Base-by-base conservation (phyloP, 1,284 basidiomycete species). In the Trametes hirsuta region DNA sequence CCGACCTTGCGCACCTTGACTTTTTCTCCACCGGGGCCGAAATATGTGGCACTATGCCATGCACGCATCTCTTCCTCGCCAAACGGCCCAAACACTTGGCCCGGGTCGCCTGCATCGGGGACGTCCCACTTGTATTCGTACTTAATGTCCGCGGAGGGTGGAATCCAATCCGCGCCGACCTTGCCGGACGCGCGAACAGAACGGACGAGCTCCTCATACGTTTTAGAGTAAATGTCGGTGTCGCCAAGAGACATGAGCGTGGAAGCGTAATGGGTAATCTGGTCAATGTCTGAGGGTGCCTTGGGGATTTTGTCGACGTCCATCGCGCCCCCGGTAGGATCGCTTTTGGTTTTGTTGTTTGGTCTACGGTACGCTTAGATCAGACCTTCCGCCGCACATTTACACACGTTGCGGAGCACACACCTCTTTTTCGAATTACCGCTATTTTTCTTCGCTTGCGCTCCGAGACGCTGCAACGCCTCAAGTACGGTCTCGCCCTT, bases 401-500 rank as follows among this genome's bases (percentile, higher is more conserved):
- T 12, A 25, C 40, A 35, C 44, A 39, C 14, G 39, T 25, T 41
- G 4, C 14, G 34, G 15, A 21, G 14, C 9, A 45, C 66, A n/a
- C 24, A 66, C 68, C 81, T 59, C 69, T 77, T 79, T 53, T 77
- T 77, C 24, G 69, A 71, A 37, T 15, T 36, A 8, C 78, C 74
- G 47, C 66, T 61, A 35, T 74, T 77, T 75, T 85, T 88, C 76
- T 91, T 94, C 24, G 85, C 82, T 64, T 83, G 83, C 3, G 78
- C 79, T 10, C 97, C 97, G 1, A 98, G 76, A 21, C 97, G 84
- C 66, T 95, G 94, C 56, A 99, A 75, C 4, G 95, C 93, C 71
- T 94, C 92, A 24, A 98, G 79, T 1, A 98, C 92, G 0, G 92
- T 92, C 77, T 99, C 97, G 3, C 94, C 94, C 63, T 91, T 90